Base-by-base conservation (phyloP, 257 asterid species). In the Avicennia marina region DNA sequence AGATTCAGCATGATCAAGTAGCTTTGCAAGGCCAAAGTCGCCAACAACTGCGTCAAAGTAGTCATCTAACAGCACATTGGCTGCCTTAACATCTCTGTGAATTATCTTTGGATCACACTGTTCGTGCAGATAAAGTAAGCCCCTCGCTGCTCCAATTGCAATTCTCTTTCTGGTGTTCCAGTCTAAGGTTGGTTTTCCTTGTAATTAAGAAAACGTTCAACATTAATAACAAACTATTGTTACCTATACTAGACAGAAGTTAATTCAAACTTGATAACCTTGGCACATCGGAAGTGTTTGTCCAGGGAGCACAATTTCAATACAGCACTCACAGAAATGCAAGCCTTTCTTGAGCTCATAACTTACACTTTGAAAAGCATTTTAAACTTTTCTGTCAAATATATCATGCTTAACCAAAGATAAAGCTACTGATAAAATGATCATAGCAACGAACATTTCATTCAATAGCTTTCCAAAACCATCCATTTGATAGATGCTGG, bases 61-160 rank as follows among this genome's bases (percentile, higher is more conserved):
- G 50, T 91, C 98, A 26, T 91, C 98, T 0, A 91, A 62, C 15
- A 91, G 81, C 52, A 88, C 80, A 25, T 91, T 91, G 3, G 97
- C 98, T 3, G 98, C 98, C 86, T 91, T 91, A 12, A 91, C 97
- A 21, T 91, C 98, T 62, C 98, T 74, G 58, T 91, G 98, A 53
- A 91, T 88, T 38, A 91, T 88, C 81, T 91, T 91, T 9, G 98
- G 98, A 78, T 91, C 98, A 60, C 98, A 91, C 70, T 91, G 98
- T 70, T 91, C 97, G 43, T 91, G 98, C n/a, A 91, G 89, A 56
- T 93, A 93, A 1, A 93, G 66, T 6, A 93, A 85, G 26, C 98
- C 98, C 60, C 98, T 78, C 2, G 95, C 96, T 0, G 98, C 90
- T 26, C 98, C 98, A 17, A 88, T 79, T 0, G 97, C 98, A 1